Percentiles rank a stretch among this genome's conserved stretches.
These are phyloP conservation scores for Papiliotrema fonsecae DNA, from an alignment of 1,284 basidiomycete species.

Conservation along the genomic window DNA sequence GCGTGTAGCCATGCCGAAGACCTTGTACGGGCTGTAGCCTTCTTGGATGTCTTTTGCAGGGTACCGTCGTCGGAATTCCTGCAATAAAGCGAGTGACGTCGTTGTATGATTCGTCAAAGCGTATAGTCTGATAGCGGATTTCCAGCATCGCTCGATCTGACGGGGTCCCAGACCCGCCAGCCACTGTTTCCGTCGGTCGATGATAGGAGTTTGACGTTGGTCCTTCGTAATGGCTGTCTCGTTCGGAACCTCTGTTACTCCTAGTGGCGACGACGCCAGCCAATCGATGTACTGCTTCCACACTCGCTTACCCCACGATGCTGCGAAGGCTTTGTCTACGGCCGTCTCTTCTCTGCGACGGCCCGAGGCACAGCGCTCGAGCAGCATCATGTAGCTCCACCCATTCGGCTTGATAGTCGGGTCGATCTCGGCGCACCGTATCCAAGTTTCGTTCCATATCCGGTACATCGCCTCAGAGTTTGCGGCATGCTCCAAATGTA, in stretches of 20 bases:
- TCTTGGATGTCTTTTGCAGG: constrained; percentile 30
- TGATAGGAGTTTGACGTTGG: too few species aligned
- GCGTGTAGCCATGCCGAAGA: constrained; percentile 26
- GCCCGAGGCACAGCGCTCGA: constrained; percentile 61
- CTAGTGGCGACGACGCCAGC: neutral
- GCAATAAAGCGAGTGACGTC: constrained; percentile 20
- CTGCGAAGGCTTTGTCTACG: constrained; percentile 15
- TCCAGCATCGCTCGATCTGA: constrained; percentile 40
- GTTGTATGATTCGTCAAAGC: constrained; percentile 20
- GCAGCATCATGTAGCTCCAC: constrained; percentile 59
- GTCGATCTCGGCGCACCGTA: constrained; percentile 48
- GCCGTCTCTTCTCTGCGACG: constrained; percentile 16
- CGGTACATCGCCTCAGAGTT: constrained; percentile 52
- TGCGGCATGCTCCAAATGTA: constrained; percentile 54
- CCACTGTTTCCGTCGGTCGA: neutral
- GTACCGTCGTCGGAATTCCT: constrained; percentile 32
- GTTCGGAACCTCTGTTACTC: neutral
- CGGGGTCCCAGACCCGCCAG: constrained; percentile 33
- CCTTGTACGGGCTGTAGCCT: constrained; percentile 21
- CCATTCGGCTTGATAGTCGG: constrained; percentile 51
- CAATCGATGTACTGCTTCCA: constrained; percentile 30
- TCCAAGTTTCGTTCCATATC: constrained; percentile 30
- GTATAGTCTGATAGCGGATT: constrained; percentile 29
- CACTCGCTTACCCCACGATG: constrained; percentile 23
- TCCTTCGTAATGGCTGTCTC: neutral